Base-by-base conservation (phyloP, 2,329 filamentous ascomycete genomes). In the Scedosporium minutisporum region DNA sequence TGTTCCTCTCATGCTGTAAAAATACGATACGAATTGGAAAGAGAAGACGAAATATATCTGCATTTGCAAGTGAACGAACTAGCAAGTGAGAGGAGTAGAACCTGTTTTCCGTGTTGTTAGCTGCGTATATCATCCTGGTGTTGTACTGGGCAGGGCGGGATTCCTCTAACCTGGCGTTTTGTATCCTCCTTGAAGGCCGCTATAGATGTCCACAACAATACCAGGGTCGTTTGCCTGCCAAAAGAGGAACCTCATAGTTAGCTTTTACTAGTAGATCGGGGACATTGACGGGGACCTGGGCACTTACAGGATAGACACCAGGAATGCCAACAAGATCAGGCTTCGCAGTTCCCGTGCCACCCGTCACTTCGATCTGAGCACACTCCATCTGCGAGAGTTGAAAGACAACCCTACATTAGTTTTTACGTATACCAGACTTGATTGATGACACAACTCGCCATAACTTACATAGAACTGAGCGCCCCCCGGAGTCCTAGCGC, bases 381-480 rank as follows among this genome's bases (percentile, higher is more conserved):
- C 75, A 77, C 66, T 74, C 73, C 71, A 74, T 74, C 69, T 74
- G n/a, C 18, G 33, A 48, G 14, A n/a, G 44, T 48, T 18, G 44
- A 21, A 61, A 33, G 6, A 33, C 3, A 5, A 4, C 42, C 2
- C 14, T 38, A 6, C 69, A 14, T 23, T n/a, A 21, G 3, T 18
- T 46, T 2, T 23, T 6, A 9, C 29, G 6, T 41, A 12, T n/a
- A 27, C 18, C 27, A 58, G 3, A 44, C 3, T n/a, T 16, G n/a
- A 60, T 25, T 3, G 41, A 7, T 7, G 29, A 29, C 29, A 29
- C 29, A 7, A 29, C 6, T 7, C 6, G 4, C 6, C 6, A 7
- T 29, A 29, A 65, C 69, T 65, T 64, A 74, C 72, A 62, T 78
- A 78, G 58, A 81, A 72, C 66, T 81, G 78, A 5, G 79, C 78